Evolutionary conservation across 148 eudicot genomes (phyloP).

Genomic region (Agrostemma githago): DNA sequence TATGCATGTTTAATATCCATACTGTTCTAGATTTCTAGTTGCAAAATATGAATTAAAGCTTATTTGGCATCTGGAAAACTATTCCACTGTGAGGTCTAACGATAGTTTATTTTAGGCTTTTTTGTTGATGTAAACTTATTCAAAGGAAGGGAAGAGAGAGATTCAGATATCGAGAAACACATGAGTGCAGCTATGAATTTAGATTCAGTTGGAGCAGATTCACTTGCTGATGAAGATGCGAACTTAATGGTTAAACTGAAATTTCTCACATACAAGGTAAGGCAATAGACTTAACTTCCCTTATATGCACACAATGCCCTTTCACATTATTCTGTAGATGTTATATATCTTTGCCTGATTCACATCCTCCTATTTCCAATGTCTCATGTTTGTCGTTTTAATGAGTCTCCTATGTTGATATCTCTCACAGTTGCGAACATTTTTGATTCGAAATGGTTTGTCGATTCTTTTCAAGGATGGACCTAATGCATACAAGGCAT

Average conservation of each 20-base stretch:
- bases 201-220: slow-evolving; percentile 35
- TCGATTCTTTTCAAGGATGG: slow-evolving; percentile 78
- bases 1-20: not conserved
- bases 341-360: not conserved
- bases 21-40: not conserved
- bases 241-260: slow-evolving; percentile 93
- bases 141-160: slow-evolving; percentile 55
- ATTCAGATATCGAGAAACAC: slow-evolving; percentile 31
- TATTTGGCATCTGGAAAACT: not conserved
- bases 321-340: not conserved
- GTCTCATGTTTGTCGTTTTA: slow-evolving; percentile 2
- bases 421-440: slow-evolving; percentile 66
- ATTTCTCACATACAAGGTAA: slow-evolving; percentile 87
- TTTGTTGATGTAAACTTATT: slow-evolving; percentile 83
- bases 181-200: slow-evolving; percentile 22
- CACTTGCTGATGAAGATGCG: slow-evolving; percentile 91
- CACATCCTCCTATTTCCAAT: not conserved
- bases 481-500: slow-evolving; percentile 71
- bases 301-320: not conserved
- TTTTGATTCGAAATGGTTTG: slow-evolving; percentile 90
- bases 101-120: slow-evolving; percentile 49
- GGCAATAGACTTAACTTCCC: not conserved
- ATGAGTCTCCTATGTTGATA: slow-evolving; percentile 5
- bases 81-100: not conserved
- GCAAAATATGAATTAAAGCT: not conserved